Base-by-base conservation (phyloP, 2,329 filamentous ascomycete species). In the Colletotrichum sp. region DNA sequence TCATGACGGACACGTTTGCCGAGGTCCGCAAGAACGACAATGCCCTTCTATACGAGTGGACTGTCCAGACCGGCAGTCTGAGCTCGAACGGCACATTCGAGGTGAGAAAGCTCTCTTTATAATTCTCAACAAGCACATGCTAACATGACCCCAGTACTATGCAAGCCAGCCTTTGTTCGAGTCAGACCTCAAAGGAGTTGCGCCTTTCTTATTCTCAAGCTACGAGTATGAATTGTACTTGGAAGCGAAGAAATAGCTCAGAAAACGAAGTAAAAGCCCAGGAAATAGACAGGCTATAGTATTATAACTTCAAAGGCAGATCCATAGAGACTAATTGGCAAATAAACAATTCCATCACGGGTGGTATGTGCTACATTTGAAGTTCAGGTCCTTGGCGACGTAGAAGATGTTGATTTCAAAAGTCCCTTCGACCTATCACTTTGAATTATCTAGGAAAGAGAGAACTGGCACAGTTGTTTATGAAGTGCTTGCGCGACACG, bases 1-100 rank as follows among this genome's bases (percentile, higher is more conserved):
- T 87, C 52, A 80, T 90, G 76, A 78, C 86, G 4, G 80, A 87
- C 9, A 81, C 85, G 7, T 89, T 89, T 74, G 86, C 90, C 6
- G 83, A 85, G 26, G 82, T 70, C 4, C 76, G 85, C 26, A 85
- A 86, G 48, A 82, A 84, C 21, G 87, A 89, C 77, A 87, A 87
- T 1, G 87, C 86, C 4, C 77, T 90, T 62, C 76, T 78, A 7
- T 82, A 81, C 24, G 82, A 83, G 24, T 82, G 82, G 32, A 84
- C 82, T 4, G 83, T 84, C 16, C 71, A 82, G 28, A 83, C 83
- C 5, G 83, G 83, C 65, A 84, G 82, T 58, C 74, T 84, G 59
- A 84, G 83, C 76, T 84, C 82, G 61, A 83, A 80, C 36, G 83
- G 82, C 7, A 77, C 77, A 3, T 84, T 81, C 62, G 81, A 89